Evolutionary conservation across 495 filamentous ascomycete species (phyloP), one percentile per base, ranked within the genome.

Genomic region (Hapsidospora chrysogenum): DNA sequence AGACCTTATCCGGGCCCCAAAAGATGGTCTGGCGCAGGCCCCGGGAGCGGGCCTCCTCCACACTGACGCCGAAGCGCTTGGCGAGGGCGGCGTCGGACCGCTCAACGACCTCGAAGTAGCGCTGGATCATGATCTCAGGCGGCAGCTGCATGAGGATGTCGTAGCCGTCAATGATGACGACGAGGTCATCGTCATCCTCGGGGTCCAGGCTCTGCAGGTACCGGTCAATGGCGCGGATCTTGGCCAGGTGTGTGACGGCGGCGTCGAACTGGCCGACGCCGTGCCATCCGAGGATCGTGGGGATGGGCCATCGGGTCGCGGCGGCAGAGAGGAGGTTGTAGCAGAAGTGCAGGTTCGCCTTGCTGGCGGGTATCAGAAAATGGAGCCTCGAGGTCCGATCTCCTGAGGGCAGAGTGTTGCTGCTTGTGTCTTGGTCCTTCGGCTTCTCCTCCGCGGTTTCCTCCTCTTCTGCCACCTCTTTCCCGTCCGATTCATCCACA

Each of bases 1-100:
- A 50, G 21, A 47, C 20, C 31, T 50, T 50, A 22, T 50, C 47
- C 1, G 41, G 36, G 11, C 44, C 41, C 25, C 46, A 45, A 9
- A 47, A 29, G 22, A 50, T 40, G 1, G 41, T 47, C 18, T 50
- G 44, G n/a, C 37, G 31, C 16, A 47, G 18, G 4, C 35, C 38
- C 10, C 44, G 31, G 16, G 31, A 4, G 27, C 23, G 35, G 4
- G 30, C 25, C 22, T 36, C 38, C 5, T 33, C n/a, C 4, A 29
- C 35, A 13, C 39, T 29, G 16, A 30, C 17, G 14, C 8, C 26
- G 17, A 32, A 37, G 5, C 26, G 30, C 11, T 36, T 16, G 5
- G 43, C 31, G 0, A 48, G 20, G 17, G 36, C 39, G 0, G 29
- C 31, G 31, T 50, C 41, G 15, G 44, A 42, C 4, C 31, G n/a